phyloP scores from a whole-genome alignment of 805 yeast species.

The Candida chilensis region DNA sequence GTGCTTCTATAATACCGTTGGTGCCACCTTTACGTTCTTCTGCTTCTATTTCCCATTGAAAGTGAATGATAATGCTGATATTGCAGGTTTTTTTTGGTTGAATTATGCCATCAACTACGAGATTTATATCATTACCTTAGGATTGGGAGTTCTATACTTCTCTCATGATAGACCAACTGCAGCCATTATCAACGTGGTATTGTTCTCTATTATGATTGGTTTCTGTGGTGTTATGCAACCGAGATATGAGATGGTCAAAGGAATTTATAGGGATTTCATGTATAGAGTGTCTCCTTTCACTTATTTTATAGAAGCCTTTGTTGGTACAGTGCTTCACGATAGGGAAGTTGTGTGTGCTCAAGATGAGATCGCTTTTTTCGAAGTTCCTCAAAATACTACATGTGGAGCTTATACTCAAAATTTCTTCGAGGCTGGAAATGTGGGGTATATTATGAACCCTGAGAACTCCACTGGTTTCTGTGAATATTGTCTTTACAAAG shows the following conservation, averaged over 20 bases:
- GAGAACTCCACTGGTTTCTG: slow-evolving; percentile 16
- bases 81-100: too few species aligned
- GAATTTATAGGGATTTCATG: slow-evolving; percentile 69
- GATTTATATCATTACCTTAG: too few species aligned
- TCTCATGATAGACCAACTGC: not conserved
- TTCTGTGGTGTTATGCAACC: slow-evolving; percentile 27
- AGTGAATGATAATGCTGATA: too few species aligned
- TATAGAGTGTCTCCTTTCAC: slow-evolving; percentile 67
- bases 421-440: slow-evolving; percentile 20
- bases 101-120: too few species aligned
- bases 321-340: slow-evolving; percentile 26
- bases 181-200: slow-evolving; percentile 3
- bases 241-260: too few species aligned
- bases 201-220: slow-evolving; percentile 18
- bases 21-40: slow-evolving; percentile 17
- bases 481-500: slow-evolving; percentile 19
- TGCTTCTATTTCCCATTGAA: slow-evolving; percentile 19
- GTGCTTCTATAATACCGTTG: slow-evolving; percentile 20
- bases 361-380: slow-evolving; percentile 24
- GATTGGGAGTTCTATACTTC: not conserved
- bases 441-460: slow-evolving; percentile 28
- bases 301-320: slow-evolving; percentile 40
- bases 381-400: slow-evolving; percentile 36
- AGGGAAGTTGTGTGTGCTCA: slow-evolving; percentile 21
- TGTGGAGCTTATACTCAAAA: slow-evolving; percentile 34